Evolutionary conservation across 164 flowering plant species (phyloP), one percentile per base, ranked within the genome.

Genomic region (Litsea cubeba): DNA sequence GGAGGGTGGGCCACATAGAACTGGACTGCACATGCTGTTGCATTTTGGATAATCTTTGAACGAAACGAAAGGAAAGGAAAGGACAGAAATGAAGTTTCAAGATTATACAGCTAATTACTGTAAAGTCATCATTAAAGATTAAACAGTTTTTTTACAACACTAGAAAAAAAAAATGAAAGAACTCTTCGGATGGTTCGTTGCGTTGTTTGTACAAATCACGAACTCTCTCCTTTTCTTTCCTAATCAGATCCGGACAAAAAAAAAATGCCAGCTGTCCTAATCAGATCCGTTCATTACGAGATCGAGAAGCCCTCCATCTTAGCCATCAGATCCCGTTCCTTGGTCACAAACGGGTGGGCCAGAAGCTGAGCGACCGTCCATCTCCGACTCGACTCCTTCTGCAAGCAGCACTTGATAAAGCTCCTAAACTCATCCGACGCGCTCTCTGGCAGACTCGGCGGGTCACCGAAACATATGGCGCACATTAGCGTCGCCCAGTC

Each of bases 401-500:
- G 90, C 79, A 92, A 68, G 78, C 97, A 92, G 80, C 93, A 89
- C 72, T 74, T 72, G 14, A 92, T 68, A 57, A 92, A 92, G 74
- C 82, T 79, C 69, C 84, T 74, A 40, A 92, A 90, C 69, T 87
- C 88, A 15, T 68, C 77, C 57, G 97, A 90, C 14, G 80, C 85
- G 1, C 69, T 76, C 17, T 76, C 88, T 24, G 94, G 97, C 79
- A 85, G 51, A 23, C 75, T 68, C 51, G 97, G 95, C 20, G 87
- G 84, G 0, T 92, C 93, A 0, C 92, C 93, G 76, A 92, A 90
- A 72, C 97, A 92, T 2, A 92, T 90, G 3, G 90, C 91, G 69
- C 93, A 90, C 97, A 92, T 92, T 49, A 92, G 81, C 14, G 92
- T 86, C 2, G 95, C 92, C 94, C 95, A 90, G 67, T 92, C 93